These are phyloP conservation scores for Syzygium oleosum DNA, from an alignment of 345 rosid genomes.

Conservation along the genomic window DNA sequence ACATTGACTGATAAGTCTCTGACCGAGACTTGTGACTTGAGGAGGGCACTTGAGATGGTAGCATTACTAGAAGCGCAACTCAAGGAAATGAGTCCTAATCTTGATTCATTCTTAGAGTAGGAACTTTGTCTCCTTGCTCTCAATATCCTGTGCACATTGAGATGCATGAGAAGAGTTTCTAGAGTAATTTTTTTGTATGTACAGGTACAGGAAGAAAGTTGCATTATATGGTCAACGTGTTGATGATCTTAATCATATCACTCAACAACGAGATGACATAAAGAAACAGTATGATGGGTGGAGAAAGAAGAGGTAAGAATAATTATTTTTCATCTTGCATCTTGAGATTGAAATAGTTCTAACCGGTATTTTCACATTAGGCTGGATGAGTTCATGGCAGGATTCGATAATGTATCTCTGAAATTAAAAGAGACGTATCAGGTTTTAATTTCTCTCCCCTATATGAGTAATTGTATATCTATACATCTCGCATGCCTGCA, in stretches of 20 bases:
- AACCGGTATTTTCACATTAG: constrained; percentile 19
- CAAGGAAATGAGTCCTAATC: constrained; percentile 94
- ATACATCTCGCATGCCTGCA: neutral
- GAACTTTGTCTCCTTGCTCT: constrained; percentile 1
- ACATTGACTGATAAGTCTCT: constrained; percentile 51
- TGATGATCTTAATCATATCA: constrained; percentile 65
- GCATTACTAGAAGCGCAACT: constrained; percentile 77
- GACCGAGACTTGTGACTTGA: constrained; percentile 48
- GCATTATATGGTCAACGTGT: constrained; percentile 71
- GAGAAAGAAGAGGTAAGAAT: constrained; percentile 71
- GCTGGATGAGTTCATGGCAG: constrained; percentile 98
- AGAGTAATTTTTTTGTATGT: neutral
- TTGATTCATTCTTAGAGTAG: constrained; percentile 92
- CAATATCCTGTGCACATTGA: neutral
- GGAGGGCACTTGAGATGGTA: constrained; percentile 73
- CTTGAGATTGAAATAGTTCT: neutral
- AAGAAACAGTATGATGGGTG: constrained; percentile 80
- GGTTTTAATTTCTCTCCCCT: constrained; percentile 29
- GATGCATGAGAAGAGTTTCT: neutral
- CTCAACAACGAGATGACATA: constrained; percentile 74
- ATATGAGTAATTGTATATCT: neutral
- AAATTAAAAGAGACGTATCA: constrained; percentile 99
- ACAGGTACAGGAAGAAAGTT: constrained; percentile 73
- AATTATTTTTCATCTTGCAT: neutral
- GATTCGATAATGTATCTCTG: constrained; percentile 82